These are phyloP conservation scores for Earliella scabrosa DNA, from an alignment of 1,284 basidiomycete genomes.

Conservation along the genomic window DNA sequence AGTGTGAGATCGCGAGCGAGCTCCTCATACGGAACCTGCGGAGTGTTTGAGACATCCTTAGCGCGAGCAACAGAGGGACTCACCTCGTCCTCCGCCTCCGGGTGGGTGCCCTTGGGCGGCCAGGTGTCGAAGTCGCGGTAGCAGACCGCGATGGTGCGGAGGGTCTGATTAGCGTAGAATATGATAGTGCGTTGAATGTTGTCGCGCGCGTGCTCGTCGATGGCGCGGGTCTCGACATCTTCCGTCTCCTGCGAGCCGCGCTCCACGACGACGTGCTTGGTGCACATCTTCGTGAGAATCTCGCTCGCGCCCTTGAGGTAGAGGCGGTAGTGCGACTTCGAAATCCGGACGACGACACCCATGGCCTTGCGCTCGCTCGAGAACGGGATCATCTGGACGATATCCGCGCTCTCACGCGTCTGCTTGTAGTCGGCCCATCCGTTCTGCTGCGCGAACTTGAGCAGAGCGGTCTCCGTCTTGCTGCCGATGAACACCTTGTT, in stretches of 20 bases:
- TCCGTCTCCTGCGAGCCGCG: constrained; percentile 37
- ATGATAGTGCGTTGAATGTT: constrained; percentile 93
- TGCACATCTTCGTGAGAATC: constrained; percentile 83
- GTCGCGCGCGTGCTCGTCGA: constrained; percentile 68
- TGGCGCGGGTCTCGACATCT: constrained; percentile 60
- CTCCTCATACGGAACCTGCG: constrained; percentile 71
- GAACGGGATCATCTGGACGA: constrained; percentile 95
- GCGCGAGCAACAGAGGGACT: neutral
- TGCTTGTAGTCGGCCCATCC: constrained; percentile 81
- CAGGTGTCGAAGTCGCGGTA: constrained; percentile 89
- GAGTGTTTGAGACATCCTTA: neutral
- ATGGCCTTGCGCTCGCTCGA: constrained; percentile 95
- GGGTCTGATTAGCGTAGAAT: constrained; percentile 95
- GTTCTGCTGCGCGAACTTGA: constrained; percentile 89
- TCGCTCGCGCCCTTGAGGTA: constrained; percentile 96
- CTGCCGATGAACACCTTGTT: constrained; percentile 82
- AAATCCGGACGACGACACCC: constrained; percentile 83
- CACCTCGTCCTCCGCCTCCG: constrained; percentile 61
- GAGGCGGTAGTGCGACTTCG: constrained; percentile 61
- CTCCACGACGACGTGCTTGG: constrained; percentile 71
- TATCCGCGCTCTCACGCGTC: constrained; percentile 67
- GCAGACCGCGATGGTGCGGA: constrained; percentile 92
- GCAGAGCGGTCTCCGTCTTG: constrained; percentile 96
- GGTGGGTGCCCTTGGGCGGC: constrained; percentile 68
- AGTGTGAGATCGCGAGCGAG: constrained; percentile 81